Conservation (phyloP, 495 filamentous ascomycete species). For the Penicillium manginii region DNA sequence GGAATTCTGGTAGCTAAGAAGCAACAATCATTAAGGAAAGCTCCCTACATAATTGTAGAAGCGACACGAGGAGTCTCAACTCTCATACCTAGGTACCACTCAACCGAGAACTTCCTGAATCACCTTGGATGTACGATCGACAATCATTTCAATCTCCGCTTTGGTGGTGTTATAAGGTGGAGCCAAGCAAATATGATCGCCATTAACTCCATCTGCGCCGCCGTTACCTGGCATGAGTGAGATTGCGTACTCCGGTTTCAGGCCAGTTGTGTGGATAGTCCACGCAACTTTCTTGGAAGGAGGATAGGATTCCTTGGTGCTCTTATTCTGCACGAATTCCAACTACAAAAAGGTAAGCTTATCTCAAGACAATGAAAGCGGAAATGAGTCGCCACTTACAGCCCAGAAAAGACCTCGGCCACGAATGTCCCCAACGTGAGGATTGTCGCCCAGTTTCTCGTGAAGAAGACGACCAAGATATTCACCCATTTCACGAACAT, state of each 20-base stretch:
- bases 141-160: slow-evolving; percentile 62
- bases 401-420: slow-evolving; percentile 58
- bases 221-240: slow-evolving; percentile 72
- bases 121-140: slow-evolving; percentile 39
- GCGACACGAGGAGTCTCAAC: background rate
- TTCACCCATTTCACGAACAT: slow-evolving; percentile 48
- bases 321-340: slow-evolving; percentile 59
- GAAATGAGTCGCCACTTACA: slow-evolving; percentile 31
- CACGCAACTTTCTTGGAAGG: slow-evolving; percentile 36
- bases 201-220: slow-evolving; percentile 63
- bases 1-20: too few species aligned
- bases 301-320: slow-evolving; percentile 55
- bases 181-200: slow-evolving; percentile 74
- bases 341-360: slow-evolving; percentile 35
- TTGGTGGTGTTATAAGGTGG: slow-evolving; percentile 70
- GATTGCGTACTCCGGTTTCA: slow-evolving; percentile 58
- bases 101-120: slow-evolving; percentile 33
- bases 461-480: slow-evolving; percentile 44
- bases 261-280: slow-evolving; percentile 54
- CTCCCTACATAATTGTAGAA: too few species aligned
- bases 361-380: background rate
- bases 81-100: background rate
- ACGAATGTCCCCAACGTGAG: slow-evolving; percentile 56
- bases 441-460: slow-evolving; percentile 37
- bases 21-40: too few species aligned